These are phyloP conservation scores for Rhododendron griersonianum DNA, from an alignment of 148 eudicot genomes.

Conservation along the genomic window DNA sequence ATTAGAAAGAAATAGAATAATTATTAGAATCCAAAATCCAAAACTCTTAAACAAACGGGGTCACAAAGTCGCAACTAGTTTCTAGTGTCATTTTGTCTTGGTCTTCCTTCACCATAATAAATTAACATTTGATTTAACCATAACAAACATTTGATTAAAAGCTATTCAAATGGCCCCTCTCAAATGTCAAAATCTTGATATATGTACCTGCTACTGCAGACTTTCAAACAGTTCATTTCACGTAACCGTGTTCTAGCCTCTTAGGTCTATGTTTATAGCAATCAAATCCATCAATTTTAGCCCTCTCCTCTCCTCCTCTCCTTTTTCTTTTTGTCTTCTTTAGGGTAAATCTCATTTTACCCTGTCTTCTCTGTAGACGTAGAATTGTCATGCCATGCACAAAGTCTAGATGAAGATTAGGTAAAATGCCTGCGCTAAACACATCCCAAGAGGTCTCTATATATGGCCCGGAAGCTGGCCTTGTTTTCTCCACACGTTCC, in stretches of 20 bases:
- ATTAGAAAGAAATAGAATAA: too few species aligned
- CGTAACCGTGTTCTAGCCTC: not conserved
- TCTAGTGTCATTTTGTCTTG: not conserved
- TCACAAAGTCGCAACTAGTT: not conserved
- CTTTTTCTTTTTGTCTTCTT: not conserved
- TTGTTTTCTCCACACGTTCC: not conserved
- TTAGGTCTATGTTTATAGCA: not conserved
- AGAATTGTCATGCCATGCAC: constrained; percentile 5
- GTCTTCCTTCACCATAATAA: not conserved
- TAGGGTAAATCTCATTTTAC: not conserved
- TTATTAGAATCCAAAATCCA: too few species aligned
- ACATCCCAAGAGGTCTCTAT: not conserved
- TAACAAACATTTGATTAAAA: not conserved
- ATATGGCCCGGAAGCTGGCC: not conserved
- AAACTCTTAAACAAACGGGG: too few species aligned
- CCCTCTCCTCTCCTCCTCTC: not conserved
- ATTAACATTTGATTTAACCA: not conserved
- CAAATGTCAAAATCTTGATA: not conserved
- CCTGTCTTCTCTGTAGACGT: not conserved
- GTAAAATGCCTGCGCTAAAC: constrained; percentile 15
- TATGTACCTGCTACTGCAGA: not conserved
- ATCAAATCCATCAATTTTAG: not conserved
- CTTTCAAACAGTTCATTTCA: not conserved
- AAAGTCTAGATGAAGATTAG: constrained; percentile 7
- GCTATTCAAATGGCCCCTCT: not conserved